These are phyloP conservation scores for Salvia sclarea DNA, from an alignment of 305 asterid genomes.

Conservation along the genomic window DNA sequence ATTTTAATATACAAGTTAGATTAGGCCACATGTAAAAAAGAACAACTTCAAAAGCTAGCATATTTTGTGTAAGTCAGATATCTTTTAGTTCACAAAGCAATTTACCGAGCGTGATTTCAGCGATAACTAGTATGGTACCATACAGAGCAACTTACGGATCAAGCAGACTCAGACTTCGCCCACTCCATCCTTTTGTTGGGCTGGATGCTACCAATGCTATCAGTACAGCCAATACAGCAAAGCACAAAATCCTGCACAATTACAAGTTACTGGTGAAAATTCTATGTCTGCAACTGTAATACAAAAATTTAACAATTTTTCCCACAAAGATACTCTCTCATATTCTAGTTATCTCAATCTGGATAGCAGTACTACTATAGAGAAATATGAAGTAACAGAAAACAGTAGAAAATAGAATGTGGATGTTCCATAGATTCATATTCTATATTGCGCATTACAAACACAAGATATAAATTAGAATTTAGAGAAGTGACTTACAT, in stretches of 20 bases:
- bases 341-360: neutral
- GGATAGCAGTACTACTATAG: neutral
- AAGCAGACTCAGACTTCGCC: slow-evolving; percentile 95
- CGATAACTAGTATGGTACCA: neutral
- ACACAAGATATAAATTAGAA: slow-evolving; percentile 20
- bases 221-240: slow-evolving; percentile 72
- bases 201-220: slow-evolving; percentile 96
- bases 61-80: slow-evolving; percentile 4
- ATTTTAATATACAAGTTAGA: slow-evolving; percentile 8
- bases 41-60: slow-evolving; percentile 4
- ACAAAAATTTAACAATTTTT: slow-evolving; percentile 1
- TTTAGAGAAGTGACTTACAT: slow-evolving; percentile 56
- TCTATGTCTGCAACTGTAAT: neutral
- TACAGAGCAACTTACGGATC: slow-evolving; percentile 76
- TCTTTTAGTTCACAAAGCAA: slow-evolving; percentile 14
- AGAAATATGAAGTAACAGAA: neutral
- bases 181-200: slow-evolving; percentile 99
- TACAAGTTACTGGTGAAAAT: slow-evolving; percentile 12
- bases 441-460: slow-evolving; percentile 21
- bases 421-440: too few relatives aligned
- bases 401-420: slow-evolving; percentile 4
- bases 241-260: slow-evolving; percentile 70
- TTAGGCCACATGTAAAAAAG: neutral
- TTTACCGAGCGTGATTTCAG: slow-evolving; percentile 11
- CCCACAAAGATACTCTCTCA: neutral